A percentile compares a stretch with the other conserved stretches of the same genome.
Conservation (phyloP, 73 alveolate species). For the Paraurostyla sp. region DNA sequence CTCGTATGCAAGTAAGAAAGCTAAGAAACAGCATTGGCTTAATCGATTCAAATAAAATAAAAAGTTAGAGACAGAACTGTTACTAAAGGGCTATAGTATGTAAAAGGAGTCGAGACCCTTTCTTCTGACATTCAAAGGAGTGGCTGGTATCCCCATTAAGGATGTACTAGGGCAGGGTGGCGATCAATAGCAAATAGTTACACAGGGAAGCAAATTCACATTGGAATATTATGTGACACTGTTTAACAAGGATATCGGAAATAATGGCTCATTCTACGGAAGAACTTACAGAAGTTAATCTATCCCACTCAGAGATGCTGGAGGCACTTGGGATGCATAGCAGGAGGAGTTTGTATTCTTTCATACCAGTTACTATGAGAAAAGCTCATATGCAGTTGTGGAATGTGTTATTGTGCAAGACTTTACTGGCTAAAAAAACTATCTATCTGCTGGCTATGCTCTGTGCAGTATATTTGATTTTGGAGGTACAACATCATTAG, state of each 20-base stretch:
- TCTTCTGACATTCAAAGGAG: slow-evolving; percentile 15
- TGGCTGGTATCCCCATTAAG: slow-evolving; percentile 6
- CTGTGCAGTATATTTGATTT: slow-evolving; percentile 34
- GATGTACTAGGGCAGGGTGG: not conserved
- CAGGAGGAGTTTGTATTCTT: slow-evolving; percentile 38
- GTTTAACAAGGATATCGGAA: slow-evolving; percentile 17
- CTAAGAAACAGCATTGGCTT: slow-evolving; percentile 38
- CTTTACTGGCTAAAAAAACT: slow-evolving; percentile 12
- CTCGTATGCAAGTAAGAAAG: slow-evolving; percentile 25
- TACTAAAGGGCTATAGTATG: not conserved
- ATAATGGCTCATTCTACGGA: slow-evolving; percentile 48
- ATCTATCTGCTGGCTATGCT: slow-evolving; percentile 48
- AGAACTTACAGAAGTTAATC: slow-evolving; percentile 46
- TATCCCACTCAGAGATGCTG: not conserved
- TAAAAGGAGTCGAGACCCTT: slow-evolving; percentile 16
- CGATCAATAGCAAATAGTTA: not conserved
- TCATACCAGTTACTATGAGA: slow-evolving; percentile 34
- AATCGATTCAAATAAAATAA: not conserved
- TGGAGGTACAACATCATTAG: not conserved
- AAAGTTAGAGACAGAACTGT: slow-evolving; percentile 11
- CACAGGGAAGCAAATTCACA: not conserved
- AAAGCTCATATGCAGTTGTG: slow-evolving; percentile 14
- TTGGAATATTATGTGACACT: slow-evolving; percentile 44
- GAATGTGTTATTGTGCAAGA: slow-evolving; percentile 44
- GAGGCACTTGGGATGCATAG: not conserved